These are phyloP conservation scores for Ephemerocybe angulata DNA, from an alignment of 768 basidiomycete species.

Conservation along the genomic window DNA sequence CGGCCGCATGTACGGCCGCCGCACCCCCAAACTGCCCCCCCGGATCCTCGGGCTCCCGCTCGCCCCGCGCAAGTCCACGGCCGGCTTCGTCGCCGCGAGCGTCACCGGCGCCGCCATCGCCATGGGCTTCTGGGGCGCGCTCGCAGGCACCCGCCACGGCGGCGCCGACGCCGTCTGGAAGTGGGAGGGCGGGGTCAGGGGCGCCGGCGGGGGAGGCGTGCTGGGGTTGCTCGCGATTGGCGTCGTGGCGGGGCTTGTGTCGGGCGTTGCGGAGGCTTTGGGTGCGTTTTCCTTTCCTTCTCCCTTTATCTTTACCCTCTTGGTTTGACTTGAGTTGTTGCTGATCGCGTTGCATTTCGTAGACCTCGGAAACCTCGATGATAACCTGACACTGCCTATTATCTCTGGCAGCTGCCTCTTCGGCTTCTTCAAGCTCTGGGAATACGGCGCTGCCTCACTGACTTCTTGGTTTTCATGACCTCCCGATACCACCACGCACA, in stretches of 20 bases:
- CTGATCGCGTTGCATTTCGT: conserved; percentile 8
- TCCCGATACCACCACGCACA: background rate
- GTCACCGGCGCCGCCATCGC: conserved; percentile 68
- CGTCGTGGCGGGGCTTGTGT: conserved; percentile 68
- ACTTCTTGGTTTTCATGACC: conserved; percentile 14
- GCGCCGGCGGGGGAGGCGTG: conserved; percentile 32
- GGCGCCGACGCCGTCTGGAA: conserved; percentile 47
- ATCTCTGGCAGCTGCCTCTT: conserved; percentile 67
- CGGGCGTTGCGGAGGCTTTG: conserved; percentile 84
- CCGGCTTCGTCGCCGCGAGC: conserved; percentile 77
- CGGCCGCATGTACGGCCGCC: conserved; percentile 78
- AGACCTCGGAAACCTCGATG: conserved; percentile 85
- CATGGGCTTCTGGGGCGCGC: conserved; percentile 64
- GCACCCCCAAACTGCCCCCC: conserved; percentile 51
- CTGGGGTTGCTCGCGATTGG: conserved; percentile 54
- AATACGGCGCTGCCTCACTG: conserved; percentile 28
- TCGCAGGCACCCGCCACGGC: conserved; percentile 45
- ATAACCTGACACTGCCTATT: conserved; percentile 87
- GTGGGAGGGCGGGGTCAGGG: conserved; percentile 50
- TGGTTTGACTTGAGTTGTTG: conserved; percentile 4
- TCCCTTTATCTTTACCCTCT: no score
- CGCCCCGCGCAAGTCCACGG: conserved; percentile 78
- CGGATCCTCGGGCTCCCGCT: conserved; percentile 54
- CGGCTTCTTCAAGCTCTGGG: conserved; percentile 40
- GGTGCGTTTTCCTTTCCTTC: conserved; percentile 47